Evolutionary conservation across 495 filamentous ascomycete species (phyloP).

Genomic region (Aspergillus homomorphus): DNA sequence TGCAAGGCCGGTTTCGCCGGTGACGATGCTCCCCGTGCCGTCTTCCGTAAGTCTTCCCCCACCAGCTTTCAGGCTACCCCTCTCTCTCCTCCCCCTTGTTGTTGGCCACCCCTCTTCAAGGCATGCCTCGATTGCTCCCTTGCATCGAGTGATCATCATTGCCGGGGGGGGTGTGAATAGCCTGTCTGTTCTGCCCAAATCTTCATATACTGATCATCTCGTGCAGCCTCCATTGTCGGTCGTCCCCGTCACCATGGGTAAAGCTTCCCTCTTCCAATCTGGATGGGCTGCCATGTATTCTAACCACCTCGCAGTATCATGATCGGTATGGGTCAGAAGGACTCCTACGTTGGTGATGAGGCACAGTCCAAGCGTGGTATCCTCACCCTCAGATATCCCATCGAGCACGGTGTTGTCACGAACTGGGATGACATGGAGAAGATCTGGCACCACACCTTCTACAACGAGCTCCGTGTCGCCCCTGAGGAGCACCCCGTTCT

Average conservation of each 20-base stretch:
- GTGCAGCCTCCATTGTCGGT: conserved; percentile 93
- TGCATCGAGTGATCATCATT: conserved; percentile 23
- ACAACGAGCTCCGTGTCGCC: conserved; percentile 99
- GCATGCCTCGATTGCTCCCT: conserved; percentile 23
- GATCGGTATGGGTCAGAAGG: conserved; percentile 99
- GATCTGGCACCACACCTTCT: conserved; percentile 99
- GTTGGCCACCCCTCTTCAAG: conserved; percentile 15
- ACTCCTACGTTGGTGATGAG: conserved; percentile 99
- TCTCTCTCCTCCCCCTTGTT: conserved; percentile 3
- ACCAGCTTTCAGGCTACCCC: not conserved
- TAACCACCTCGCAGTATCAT: conserved; percentile 72
- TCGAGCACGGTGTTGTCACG: conserved; percentile 99
- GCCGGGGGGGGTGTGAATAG: conserved; percentile 8
- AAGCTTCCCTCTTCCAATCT: conserved; percentile 31
- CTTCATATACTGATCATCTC: conserved; percentile 20
- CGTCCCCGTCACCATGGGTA: conserved; percentile 99
- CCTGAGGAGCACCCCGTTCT: conserved; percentile 99
- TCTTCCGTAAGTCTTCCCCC: conserved; percentile 88
- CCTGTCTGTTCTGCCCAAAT: conserved; percentile 3
- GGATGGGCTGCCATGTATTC: not conserved
- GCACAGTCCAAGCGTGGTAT: conserved; percentile 99
- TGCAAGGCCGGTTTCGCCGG: conserved; percentile 99
- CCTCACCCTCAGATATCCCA: conserved; percentile 96
- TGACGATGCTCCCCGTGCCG: conserved; percentile 99
- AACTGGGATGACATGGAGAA: conserved; percentile 99